Percentiles rank a stretch among this genome's conserved stretches.
These are phyloP conservation scores for Ampelomyces quisqualis DNA, from an alignment of 2,329 filamentous ascomycete genomes.

Conservation along the genomic window DNA sequence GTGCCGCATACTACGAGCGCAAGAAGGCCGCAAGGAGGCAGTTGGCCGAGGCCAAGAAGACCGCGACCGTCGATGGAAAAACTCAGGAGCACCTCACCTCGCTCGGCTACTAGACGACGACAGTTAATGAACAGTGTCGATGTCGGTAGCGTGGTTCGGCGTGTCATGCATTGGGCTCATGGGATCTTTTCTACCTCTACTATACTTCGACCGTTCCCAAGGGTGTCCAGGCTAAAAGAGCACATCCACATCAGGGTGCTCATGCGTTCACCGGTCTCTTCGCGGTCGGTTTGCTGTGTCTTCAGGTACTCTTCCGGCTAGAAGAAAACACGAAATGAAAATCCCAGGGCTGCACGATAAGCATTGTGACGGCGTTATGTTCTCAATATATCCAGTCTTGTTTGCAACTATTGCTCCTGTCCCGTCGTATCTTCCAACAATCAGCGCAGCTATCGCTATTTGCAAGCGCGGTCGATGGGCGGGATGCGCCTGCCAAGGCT, in stretches of 20 bases:
- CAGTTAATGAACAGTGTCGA: slow-evolving; percentile 33
- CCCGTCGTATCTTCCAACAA: neutral
- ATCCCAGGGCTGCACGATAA: slow-evolving; percentile 39
- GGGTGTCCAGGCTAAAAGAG: slow-evolving; percentile 45
- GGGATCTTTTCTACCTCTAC: slow-evolving; percentile 41
- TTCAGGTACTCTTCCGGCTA: slow-evolving; percentile 43
- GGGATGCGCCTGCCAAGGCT: slow-evolving; percentile 13
- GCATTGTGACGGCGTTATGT: slow-evolving; percentile 40
- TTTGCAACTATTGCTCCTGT: neutral
- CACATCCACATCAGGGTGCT: slow-evolving; percentile 39
- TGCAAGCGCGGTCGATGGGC: neutral
- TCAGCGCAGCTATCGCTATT: too few relatives aligned
- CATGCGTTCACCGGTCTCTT: slow-evolving; percentile 44
- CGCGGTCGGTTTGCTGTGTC: slow-evolving; percentile 40
- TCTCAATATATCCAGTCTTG: slow-evolving; percentile 29
- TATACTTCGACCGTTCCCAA: slow-evolving; percentile 42
- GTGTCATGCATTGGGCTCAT: slow-evolving; percentile 44
- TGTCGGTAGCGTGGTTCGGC: slow-evolving; percentile 38
- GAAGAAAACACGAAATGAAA: slow-evolving; percentile 44
- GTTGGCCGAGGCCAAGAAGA: slow-evolving; percentile 90
- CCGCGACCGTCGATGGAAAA: slow-evolving; percentile 81
- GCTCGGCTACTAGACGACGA: slow-evolving; percentile 77
- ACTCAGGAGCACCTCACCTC: slow-evolving; percentile 83
- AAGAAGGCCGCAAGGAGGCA: slow-evolving; percentile 96
- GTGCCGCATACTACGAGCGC: slow-evolving; percentile 98